Base-by-base conservation (phyloP, 208 protist genomes). In the Jaenimonas drosophilae region DNA sequence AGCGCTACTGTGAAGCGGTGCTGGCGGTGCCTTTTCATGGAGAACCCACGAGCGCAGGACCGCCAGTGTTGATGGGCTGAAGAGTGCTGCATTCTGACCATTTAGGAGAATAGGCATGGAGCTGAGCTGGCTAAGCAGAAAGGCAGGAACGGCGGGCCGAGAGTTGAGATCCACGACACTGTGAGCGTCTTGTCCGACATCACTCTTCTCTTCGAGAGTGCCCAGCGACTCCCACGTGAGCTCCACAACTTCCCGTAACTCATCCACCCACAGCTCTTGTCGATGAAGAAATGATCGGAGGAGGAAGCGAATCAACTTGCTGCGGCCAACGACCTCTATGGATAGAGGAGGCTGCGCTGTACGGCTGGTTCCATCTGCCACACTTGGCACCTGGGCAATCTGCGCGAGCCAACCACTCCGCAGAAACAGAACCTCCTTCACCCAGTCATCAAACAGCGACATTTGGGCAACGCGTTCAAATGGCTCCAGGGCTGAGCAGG, bases 351-450 rank as follows among this genome's bases (percentile, higher is more conserved):
- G 16, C 39, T 27, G 39, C 5, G 39, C n/a, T n/a, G n/a, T n/a
- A n/a, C n/a, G n/a, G n/a, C n/a, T n/a, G n/a, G 31, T 16, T 34
- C 9, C 31, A 9, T 9, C 31, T 14, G 42, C 11, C 42, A 23
- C 26, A 11, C 24, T 9, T 7, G 42, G 11, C 6, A 23, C 42
- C n/a, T 48, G 20, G n/a, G 53, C n/a, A 7, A 65, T n/a, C 53
- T 63, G 14, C 27, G 17, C 17, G 26, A 67, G 5, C 64, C 64
- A 72, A 21, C 43, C 52, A 27, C 33, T 67, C 2, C 38, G 25
- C 7, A 45, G 1, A 39, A 72, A 66, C 2, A 72, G 29, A 45
- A 50, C 53, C 11, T 50, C 23, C 20, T 54, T 49, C 52, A 53
- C 47, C 49, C 57, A 59, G 9, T 41, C 36, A 29, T 59, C 45